These are phyloP conservation scores for Diphasiastrum complanatum DNA, from an alignment of 83 land plant species.

Conservation along the genomic window DNA sequence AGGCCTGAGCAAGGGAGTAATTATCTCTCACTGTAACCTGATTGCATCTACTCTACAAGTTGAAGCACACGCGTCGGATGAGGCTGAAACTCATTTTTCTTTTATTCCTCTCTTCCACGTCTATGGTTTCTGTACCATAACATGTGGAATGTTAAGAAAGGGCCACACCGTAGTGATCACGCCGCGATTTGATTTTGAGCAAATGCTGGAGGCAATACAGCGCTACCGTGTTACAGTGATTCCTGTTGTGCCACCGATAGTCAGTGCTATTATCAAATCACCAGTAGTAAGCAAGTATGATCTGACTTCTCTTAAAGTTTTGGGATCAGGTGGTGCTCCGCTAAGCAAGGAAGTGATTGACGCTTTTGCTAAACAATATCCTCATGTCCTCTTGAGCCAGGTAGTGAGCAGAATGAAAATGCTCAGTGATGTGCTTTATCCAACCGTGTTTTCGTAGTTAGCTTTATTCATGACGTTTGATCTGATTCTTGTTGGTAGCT, in stretches of 20 bases:
- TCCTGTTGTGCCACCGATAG: conserved; percentile 85
- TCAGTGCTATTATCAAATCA: conserved; percentile 50
- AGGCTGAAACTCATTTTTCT: too few species aligned
- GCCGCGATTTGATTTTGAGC: conserved; percentile 58
- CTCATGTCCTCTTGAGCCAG: too few species aligned
- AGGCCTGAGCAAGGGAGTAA: too few species aligned
- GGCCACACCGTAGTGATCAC: conserved; percentile 67
- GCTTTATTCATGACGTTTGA: too few species aligned
- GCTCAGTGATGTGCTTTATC: too few species aligned
- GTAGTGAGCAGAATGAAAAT: too few species aligned
- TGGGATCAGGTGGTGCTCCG: conserved; percentile 74
- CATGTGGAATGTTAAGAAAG: conserved; percentile 37
- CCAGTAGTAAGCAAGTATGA: conserved; percentile 36
- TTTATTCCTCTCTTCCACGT: conserved; percentile 94
- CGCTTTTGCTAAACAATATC: conserved; percentile 50
- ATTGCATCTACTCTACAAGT: too few species aligned
- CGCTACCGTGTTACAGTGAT: conserved; percentile 44
- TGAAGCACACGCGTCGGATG: too few species aligned
- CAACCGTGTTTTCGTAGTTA: too few species aligned
- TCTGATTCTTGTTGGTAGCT: too few species aligned
- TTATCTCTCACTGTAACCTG: too few species aligned
- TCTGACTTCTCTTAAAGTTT: conserved; percentile 36
- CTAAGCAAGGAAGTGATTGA: conserved; percentile 73
- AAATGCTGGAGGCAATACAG: conserved; percentile 52
- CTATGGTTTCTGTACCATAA: conserved; percentile 61